Percentiles rank a stretch among this genome's conserved stretches.
Conservation (phyloP, 148 eudicot genomes). For the Limonium bicolor region DNA sequence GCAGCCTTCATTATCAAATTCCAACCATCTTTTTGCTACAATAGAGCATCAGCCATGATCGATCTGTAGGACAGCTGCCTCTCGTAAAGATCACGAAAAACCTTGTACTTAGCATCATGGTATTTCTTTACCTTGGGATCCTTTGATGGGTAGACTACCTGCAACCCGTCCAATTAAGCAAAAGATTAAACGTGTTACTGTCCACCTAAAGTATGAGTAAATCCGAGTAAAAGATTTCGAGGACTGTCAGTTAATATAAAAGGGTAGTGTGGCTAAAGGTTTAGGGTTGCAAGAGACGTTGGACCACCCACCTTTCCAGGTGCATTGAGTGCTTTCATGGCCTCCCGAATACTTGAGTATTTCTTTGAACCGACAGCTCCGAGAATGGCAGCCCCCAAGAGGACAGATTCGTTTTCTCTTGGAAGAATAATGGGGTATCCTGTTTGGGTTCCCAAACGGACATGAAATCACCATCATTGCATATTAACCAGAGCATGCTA, state of each 20-base stretch:
- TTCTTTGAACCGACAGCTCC: constrained; percentile 96
- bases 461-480: constrained; percentile 3
- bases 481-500: background rate
- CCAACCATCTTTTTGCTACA: background rate
- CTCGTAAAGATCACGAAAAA: constrained; percentile 68
- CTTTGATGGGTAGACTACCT: constrained; percentile 73
- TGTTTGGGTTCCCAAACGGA: constrained; percentile 13
- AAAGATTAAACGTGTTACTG: too few species aligned
- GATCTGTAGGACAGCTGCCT: constrained; percentile 65
- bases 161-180: constrained; percentile 8
- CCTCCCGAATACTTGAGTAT: constrained; percentile 50
- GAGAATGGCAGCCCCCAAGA: constrained; percentile 87
- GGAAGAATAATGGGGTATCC: constrained; percentile 88
- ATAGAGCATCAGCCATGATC: constrained; percentile 44
- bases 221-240: too few species aligned
- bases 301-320: constrained; percentile 60
- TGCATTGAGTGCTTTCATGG: constrained; percentile 91
- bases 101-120: constrained; percentile 77
- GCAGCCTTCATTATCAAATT: too few species aligned
- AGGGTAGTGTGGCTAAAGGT: too few species aligned
- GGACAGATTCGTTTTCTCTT: constrained; percentile 81
- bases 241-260: too few species aligned
- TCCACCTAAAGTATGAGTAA: background rate
- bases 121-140: constrained; percentile 76
- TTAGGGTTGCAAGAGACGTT: too few species aligned